Evolutionary conservation across 257 asterid genomes (phyloP).

Genomic region (Linaria vulgaris): DNA sequence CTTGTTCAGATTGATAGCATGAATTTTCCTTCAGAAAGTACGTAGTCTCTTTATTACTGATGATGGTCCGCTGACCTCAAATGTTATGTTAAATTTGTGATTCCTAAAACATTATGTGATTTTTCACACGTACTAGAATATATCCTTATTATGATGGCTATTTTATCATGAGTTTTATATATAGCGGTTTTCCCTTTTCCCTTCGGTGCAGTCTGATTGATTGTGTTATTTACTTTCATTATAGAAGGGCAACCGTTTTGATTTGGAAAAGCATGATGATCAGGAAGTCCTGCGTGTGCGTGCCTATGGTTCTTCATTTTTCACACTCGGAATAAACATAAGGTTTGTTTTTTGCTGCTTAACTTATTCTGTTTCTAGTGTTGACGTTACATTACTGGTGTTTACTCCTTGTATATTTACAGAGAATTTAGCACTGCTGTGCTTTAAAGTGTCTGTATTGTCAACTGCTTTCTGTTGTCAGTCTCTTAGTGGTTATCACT

Average conservation of each 20-base stretch:
- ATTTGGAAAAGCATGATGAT: conserved; percentile 58
- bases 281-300: conserved; percentile 80
- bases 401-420: conserved; percentile 22
- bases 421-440: conserved; percentile 4
- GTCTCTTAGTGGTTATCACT: too few relatives aligned
- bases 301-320: conserved; percentile 93
- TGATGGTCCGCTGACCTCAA: neutral
- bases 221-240: conserved; percentile 23
- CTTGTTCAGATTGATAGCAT: neutral
- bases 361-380: neutral
- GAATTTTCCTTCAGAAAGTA: neutral
- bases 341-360: conserved; percentile 47
- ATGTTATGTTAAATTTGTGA: neutral
- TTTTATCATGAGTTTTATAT: conserved; percentile 4
- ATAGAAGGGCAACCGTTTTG: conserved; percentile 47
- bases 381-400: conserved; percentile 12
- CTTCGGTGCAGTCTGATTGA: conserved; percentile 14
- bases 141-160: neutral
- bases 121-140: conserved; percentile 1
- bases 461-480: neutral
- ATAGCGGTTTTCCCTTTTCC: neutral
- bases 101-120: neutral
- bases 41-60: neutral
- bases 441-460: conserved; percentile 8
- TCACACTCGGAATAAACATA: conserved; percentile 92